Evolutionary conservation across 371 early-diverging fungal genomes (phyloP).

Genomic region (Circinella minor): DNA sequence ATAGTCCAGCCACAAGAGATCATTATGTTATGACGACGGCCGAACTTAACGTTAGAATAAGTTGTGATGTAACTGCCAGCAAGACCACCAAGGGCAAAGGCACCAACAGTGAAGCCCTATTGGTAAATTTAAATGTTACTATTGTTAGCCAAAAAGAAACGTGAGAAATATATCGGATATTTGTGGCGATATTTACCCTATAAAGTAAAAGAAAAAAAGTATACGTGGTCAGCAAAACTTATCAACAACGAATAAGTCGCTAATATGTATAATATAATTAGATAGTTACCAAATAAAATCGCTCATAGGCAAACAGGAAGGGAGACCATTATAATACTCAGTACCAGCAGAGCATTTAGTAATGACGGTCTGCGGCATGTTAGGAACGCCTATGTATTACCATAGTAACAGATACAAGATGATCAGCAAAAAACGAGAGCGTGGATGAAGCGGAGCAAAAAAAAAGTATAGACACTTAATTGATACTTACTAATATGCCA

Average conservation of each 20-base stretch:
- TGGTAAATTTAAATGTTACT: not conserved
- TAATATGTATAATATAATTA: too few species aligned
- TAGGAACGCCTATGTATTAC: constrained; percentile 45
- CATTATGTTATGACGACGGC: constrained; percentile 48
- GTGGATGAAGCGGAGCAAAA: not conserved
- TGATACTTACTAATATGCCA: constrained; percentile 23
- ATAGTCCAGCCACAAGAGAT: constrained; percentile 40
- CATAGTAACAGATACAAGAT: not conserved
- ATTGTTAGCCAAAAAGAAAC: not conserved
- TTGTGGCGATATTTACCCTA: not conserved
- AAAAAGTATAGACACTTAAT: not conserved
- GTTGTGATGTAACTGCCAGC: constrained; percentile 43
- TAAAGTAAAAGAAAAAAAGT: not conserved
- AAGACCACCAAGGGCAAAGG: constrained; percentile 53
- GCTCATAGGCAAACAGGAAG: constrained; percentile 50
- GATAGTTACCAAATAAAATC: constrained; percentile 31
- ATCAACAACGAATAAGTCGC: too few species aligned
- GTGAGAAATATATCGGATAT: not conserved
- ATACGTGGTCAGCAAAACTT: not conserved
- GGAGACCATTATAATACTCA: constrained; percentile 25
- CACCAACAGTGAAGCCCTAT: constrained; percentile 52
- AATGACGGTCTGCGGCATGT: constrained; percentile 49
- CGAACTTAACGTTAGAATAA: constrained; percentile 42
- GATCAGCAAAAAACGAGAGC: too few species aligned
- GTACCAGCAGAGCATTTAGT: constrained; percentile 37